Percentiles rank a stretch among this genome's conserved stretches.
Evolutionary conservation across 2,329 filamentous ascomycete genomes (phyloP).

Genomic region (Tolypocladium amazonense): DNA sequence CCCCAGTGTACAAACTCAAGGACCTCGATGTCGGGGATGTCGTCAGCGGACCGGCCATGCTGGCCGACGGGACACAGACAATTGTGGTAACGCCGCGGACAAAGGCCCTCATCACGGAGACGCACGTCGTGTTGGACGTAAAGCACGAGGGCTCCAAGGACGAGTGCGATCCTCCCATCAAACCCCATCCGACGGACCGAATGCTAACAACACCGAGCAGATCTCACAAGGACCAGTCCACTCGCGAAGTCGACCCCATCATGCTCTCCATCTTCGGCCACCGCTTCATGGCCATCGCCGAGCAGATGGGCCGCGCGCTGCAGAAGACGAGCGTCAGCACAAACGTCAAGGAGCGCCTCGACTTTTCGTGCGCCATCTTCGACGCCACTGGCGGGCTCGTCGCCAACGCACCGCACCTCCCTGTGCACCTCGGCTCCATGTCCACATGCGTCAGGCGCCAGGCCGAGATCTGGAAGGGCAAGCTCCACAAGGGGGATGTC

Average conservation of each 20-base stretch:
- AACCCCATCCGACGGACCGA: not conserved
- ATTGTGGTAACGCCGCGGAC: constrained; percentile 51
- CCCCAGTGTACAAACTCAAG: constrained; percentile 13
- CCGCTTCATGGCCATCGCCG: constrained; percentile 75
- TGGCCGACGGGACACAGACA: constrained; percentile 62
- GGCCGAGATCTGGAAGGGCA: constrained; percentile 54
- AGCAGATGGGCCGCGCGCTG: constrained; percentile 70
- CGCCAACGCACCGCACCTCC: constrained; percentile 65
- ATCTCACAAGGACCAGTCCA: constrained; percentile 37
- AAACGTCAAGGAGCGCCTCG: constrained; percentile 71
- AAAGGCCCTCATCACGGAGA: constrained; percentile 20
- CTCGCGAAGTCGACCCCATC: constrained; percentile 38
- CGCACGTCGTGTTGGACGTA: constrained; percentile 22
- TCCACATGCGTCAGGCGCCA: constrained; percentile 63
- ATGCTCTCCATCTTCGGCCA: constrained; percentile 69
- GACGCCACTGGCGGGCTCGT: constrained; percentile 63
- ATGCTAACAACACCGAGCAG: constrained; percentile 58
- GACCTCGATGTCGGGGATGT: constrained; percentile 7
- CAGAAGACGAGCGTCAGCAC: constrained; percentile 70
- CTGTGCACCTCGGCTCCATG: constrained; percentile 70
- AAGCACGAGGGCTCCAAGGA: constrained; percentile 49
- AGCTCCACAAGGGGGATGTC: constrained; percentile 22
- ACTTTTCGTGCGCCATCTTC: constrained; percentile 74
- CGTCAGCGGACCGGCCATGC: constrained; percentile 29
- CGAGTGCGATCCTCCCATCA: constrained; percentile 44